Base-by-base conservation (phyloP, 331 rosid genomes). In the Phaseolus coccineus region DNA sequence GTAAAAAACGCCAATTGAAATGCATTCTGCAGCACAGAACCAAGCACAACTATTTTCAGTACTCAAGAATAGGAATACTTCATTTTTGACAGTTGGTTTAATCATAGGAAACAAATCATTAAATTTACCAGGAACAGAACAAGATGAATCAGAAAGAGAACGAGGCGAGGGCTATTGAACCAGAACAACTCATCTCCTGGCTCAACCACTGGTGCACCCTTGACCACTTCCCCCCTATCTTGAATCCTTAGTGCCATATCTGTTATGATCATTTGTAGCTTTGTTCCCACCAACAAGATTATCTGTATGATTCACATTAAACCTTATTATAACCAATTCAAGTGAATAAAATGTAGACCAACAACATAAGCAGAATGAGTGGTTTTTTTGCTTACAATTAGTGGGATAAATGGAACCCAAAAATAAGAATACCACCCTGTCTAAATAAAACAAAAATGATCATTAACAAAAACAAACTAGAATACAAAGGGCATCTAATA, bases 1-100 rank as follows among this genome's bases (percentile, higher is more conserved):
- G 85, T 84, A 16, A 88, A 85, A 77, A 90, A 90, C 25, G 94
- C 92, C n/a, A 88, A 85, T 28, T 86, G 92, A 79, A 86, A 90
- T 53, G 92, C 90, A 78, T 90, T 90, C 90, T 90, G 84, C 70
- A 82, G 11, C 16, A 70, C 15, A 84, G 52, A 58, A 74, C 50
- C 37, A 33, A 56, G 19, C 15, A 65, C n/a, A 42, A 51, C 5
- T 5, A 33, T 5, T 22, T 59, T 76, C 15, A 77, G 25, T 77
- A 14, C 11, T 44, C 31, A 22, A 47, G n/a, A 61, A 44, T 14
- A 25, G 3, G 46, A 58, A 22, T 2, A 30, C 16, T 48, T 12
- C 52, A 62, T 39, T 67, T 19, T 16, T 30, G 27, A 50, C 5
- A 40, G 50, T 22, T 31, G 8, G 6, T 6, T 51, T 2, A 44